Conservation (phyloP, 768 basidiomycete species). For the Xanthoconium purpureum region DNA sequence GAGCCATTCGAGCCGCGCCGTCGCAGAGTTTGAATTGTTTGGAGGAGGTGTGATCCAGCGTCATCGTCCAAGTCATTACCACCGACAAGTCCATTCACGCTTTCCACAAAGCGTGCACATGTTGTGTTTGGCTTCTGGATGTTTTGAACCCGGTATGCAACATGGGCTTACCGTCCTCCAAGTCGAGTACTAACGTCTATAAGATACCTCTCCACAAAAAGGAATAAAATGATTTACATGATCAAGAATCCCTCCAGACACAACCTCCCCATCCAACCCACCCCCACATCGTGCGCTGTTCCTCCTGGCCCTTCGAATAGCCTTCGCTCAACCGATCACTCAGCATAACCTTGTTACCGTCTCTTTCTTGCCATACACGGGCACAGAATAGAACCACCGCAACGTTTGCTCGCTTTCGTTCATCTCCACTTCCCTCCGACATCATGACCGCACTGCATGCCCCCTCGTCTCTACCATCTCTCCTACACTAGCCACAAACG, state of each 20-base stretch:
- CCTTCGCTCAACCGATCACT: conserved; percentile 29
- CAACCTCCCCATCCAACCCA: conserved; percentile 7
- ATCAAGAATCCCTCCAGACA: conserved; percentile 22
- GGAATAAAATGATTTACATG: conserved; percentile 16
- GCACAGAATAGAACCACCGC: conserved; percentile 46
- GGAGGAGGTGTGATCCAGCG: conserved; percentile 43
- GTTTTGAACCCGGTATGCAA: neutral
- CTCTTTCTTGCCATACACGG: conserved; percentile 25
- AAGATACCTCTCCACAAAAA: conserved; percentile 6
- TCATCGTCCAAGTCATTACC: conserved; percentile 5
- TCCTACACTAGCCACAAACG: neutral
- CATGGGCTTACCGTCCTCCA: neutral
- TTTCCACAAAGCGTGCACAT: neutral
- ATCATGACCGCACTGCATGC: conserved; percentile 43
- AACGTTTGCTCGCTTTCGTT: conserved; percentile 50
- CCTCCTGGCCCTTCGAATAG: neutral
- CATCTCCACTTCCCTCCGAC: conserved; percentile 47
- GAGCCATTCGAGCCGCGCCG: conserved; percentile 25
- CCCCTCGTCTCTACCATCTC: conserved; percentile 15
- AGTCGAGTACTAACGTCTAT: conserved; percentile 6
- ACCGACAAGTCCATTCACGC: neutral
- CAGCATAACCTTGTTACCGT: conserved; percentile 42
- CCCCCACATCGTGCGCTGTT: neutral
- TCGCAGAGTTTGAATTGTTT: conserved; percentile 69
- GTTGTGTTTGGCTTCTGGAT: conserved; percentile 1